Evolutionary conservation across 129 eudicot species (phyloP), one percentile per base, ranked within the genome.

Genomic region (Centella asiatica): DNA sequence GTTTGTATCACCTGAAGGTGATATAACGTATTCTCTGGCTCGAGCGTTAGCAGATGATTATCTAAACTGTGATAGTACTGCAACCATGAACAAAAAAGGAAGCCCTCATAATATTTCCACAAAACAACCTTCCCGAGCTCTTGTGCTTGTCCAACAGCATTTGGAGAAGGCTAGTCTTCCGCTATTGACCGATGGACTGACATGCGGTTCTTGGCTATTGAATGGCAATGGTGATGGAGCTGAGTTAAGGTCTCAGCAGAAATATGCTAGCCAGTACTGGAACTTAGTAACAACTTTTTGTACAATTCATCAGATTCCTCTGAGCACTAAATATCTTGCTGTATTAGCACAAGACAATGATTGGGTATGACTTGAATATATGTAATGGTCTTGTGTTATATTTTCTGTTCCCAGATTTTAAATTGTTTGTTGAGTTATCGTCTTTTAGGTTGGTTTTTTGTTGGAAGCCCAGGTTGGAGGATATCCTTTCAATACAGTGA

Each of bases 181-280:
- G 42, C 54, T 47, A 49, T 56, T 76, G 60, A 47, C 50, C 60
- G 75, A 69, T 77, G 94, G 84, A 44, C 62, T 71, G 68, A 86
- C 95, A 62, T 86, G 95, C 68, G 97, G 97, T 50, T 81, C 89
- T 71, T 90, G 97, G 97, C 68, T 90, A 69, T 69, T 79, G 58
- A 90, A 64, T 63, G 97, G 95, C 37, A 66, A 68, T 65, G 95
- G 87, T 60, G 87, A 86, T 79, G 97, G 97, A 59, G 69, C 84
- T 14, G 97, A 81, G 36, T 64, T 90, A 72, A 84, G 97, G 65
- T 76, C 95, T 75, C 89, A 83, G 44, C 97, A 90, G 70, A 90
- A 90, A 73, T 80, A 82, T 69, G 80, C 94, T 54, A 90, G 97
- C 80, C 89, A 83, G 76, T 86, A 90, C 51, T 90, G 97, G 97